Percentiles rank a stretch among this genome's conserved stretches.
phyloP scores from a whole-genome alignment of 495 filamentous ascomycete species.

The Talaromyces nanjingensis region DNA sequence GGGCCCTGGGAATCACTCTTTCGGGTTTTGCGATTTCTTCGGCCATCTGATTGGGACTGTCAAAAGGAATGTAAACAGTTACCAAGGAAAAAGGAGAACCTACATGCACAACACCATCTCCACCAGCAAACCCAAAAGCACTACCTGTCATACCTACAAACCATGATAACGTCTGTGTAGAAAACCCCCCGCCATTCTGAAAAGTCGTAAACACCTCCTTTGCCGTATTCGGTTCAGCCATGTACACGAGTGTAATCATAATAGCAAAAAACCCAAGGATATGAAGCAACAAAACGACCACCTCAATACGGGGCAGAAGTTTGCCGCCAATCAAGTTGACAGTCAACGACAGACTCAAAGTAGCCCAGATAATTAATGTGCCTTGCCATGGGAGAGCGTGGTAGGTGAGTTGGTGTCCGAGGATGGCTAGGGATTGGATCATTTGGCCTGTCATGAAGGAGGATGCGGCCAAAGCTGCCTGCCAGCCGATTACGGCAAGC shows the following conservation, averaged over 20 bases:
- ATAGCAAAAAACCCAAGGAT: constrained; percentile 55
- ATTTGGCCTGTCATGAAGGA: constrained; percentile 50
- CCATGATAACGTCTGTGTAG: constrained; percentile 41
- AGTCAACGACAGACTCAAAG: constrained; percentile 39
- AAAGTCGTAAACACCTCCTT: constrained; percentile 48
- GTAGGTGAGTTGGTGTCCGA: constrained; percentile 38
- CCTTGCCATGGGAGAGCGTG: constrained; percentile 50
- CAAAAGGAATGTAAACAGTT: background rate
- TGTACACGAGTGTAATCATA: constrained; percentile 50
- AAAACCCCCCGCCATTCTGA: constrained; percentile 48
- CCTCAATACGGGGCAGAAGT: constrained; percentile 51
- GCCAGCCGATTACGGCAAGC: constrained; percentile 49
- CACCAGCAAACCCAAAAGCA: constrained; percentile 45
- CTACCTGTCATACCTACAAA: constrained; percentile 49
- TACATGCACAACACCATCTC: constrained; percentile 29
- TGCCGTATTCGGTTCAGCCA: constrained; percentile 39
- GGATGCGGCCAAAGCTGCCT: constrained; percentile 45
- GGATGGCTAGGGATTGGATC: constrained; percentile 52
- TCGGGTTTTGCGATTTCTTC: constrained; percentile 46
- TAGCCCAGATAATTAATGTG: constrained; percentile 48
- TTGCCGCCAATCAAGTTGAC: constrained; percentile 51
- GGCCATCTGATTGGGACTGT: constrained; percentile 12
- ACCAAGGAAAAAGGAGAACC: constrained; percentile 8
- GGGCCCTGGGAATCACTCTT: constrained; percentile 35
- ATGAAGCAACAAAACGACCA: constrained; percentile 52